Conservation (phyloP, 2,329 filamentous ascomycete species). For the Penicillium sp. region DNA sequence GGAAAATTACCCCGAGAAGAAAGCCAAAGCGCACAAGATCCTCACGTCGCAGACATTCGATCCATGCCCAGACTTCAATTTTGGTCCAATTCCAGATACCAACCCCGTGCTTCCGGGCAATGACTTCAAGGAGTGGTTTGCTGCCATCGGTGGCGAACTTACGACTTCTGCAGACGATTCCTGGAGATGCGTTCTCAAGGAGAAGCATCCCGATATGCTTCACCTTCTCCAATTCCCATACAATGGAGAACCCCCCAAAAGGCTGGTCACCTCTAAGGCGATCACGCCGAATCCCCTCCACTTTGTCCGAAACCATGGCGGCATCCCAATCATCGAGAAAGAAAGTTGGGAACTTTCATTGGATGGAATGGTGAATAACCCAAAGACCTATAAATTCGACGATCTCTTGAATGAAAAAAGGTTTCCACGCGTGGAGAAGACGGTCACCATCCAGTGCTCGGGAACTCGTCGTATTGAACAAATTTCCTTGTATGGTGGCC, state of each 20-base stretch:
- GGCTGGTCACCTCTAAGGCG: conserved; percentile 54
- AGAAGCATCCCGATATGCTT: conserved; percentile 63
- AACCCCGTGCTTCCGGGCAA: conserved; percentile 60
- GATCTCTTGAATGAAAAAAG: conserved; percentile 61
- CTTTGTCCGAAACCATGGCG: conserved; percentile 72
- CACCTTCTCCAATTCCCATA: conserved; percentile 65
- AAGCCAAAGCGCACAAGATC: conserved; percentile 59
- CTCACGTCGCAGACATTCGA: conserved; percentile 55
- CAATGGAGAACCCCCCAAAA: conserved; percentile 63
- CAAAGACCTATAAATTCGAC: conserved; percentile 57
- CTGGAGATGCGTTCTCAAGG: conserved; percentile 57
- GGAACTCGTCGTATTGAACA: conserved; percentile 71
- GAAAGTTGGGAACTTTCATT: conserved; percentile 56
- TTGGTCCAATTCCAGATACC: conserved; percentile 56
- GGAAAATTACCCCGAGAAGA: conserved; percentile 70
- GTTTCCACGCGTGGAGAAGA: conserved; percentile 62
- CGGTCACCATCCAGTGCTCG: conserved; percentile 66
- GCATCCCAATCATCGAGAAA: conserved; percentile 65
- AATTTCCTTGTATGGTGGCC: conserved; percentile 64
- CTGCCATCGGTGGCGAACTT: conserved; percentile 52
- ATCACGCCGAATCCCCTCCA: conserved; percentile 65
- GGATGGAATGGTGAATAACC: conserved; percentile 62
- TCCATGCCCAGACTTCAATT: conserved; percentile 55
- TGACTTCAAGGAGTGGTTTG: conserved; percentile 61
- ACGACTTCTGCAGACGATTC: conserved; percentile 56